Evolutionary conservation across 495 filamentous ascomycete species (phyloP).

Genomic region (Penicillium salamii): DNA sequence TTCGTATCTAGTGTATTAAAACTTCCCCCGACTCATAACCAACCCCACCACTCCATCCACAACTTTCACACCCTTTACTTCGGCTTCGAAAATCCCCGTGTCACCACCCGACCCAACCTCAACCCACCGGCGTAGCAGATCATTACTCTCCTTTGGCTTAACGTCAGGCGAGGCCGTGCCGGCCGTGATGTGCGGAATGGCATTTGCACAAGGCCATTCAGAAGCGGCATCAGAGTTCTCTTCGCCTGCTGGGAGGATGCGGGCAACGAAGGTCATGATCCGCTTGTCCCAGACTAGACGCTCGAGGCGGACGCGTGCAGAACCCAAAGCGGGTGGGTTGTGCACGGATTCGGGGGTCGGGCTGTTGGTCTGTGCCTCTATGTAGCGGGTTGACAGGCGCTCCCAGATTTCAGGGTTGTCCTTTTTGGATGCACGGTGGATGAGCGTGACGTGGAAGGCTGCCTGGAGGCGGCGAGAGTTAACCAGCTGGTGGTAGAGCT

Average conservation of each 20-base stretch:
- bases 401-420: conserved; percentile 68
- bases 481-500: conserved; percentile 74
- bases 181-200: conserved; percentile 82
- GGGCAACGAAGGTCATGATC: conserved; percentile 84
- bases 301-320: conserved; percentile 57
- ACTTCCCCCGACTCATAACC: conserved; percentile 43
- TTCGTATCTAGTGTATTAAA: conserved; percentile 1
- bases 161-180: conserved; percentile 70
- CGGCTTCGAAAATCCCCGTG: conserved; percentile 47
- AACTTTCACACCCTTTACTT: conserved; percentile 43
- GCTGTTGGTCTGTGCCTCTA: conserved; percentile 35
- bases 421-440: conserved; percentile 66
- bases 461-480: conserved; percentile 70
- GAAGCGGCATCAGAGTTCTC: conserved; percentile 16
- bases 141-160: conserved; percentile 93
- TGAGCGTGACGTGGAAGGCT: conserved; percentile 90
- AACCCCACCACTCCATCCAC: conserved; percentile 38
- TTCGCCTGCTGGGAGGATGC: conserved; percentile 48
- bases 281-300: conserved; percentile 75
- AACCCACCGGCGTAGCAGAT: conserved; percentile 69
- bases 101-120: conserved; percentile 46
- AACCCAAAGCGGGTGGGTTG: conserved; percentile 43
- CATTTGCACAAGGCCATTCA: conserved; percentile 68
- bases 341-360: conserved; percentile 34
- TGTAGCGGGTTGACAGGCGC: conserved; percentile 52